Conservation (phyloP, 805 yeast genomes). For the Starmerella vaccinii region DNA sequence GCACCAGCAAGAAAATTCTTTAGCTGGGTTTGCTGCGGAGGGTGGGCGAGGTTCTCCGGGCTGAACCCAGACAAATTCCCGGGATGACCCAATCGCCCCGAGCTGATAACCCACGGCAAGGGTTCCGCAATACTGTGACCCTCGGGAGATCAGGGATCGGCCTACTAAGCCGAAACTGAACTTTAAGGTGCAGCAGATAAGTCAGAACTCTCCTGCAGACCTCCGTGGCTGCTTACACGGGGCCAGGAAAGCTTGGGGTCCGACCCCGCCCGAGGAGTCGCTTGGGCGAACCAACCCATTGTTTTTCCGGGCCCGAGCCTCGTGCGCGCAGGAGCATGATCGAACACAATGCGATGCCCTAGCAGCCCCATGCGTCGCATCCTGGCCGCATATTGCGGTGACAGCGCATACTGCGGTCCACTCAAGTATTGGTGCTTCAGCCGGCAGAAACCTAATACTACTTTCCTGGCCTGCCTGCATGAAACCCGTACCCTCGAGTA, state of each 20-base stretch:
- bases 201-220: background rate
- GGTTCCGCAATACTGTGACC: constrained; percentile 1
- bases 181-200: background rate
- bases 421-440: background rate
- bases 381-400: background rate
- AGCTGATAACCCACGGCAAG: constrained; percentile 4
- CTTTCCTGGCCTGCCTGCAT: background rate
- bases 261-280: background rate
- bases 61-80: background rate
- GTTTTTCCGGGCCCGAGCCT: background rate
- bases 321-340: background rate
- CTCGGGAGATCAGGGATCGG: constrained; percentile 3
- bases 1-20: no score
- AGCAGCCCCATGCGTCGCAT: background rate
- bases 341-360: background rate
- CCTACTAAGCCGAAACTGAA: background rate
- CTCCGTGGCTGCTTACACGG: background rate
- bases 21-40: no score
- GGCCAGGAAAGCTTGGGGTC: background rate
- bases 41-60: no score
- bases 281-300: background rate
- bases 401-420: background rate
- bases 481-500: background rate
- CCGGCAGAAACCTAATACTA: background rate
- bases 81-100: background rate